Percentiles rank a stretch among this genome's conserved stretches.
Evolutionary conservation across 2,329 filamentous ascomycete genomes (phyloP).

Genomic region (Stenocarpella maydis): DNA sequence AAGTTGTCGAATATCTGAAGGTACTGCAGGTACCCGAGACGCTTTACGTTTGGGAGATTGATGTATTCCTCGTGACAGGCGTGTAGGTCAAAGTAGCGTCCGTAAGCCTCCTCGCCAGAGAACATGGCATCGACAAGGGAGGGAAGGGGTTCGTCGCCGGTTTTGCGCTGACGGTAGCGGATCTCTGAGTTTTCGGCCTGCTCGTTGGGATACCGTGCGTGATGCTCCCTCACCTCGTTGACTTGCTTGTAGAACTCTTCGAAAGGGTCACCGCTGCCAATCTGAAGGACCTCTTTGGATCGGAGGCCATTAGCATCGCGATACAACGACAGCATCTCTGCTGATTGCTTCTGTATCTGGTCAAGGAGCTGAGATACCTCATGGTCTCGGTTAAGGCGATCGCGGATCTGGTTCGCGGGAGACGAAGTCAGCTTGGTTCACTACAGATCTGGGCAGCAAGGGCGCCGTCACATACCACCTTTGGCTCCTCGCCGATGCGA

Average conservation of each 20-base stretch:
- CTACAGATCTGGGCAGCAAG: not conserved
- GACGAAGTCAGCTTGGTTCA: constrained; percentile 36
- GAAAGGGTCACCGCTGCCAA: constrained; percentile 86
- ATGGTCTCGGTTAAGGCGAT: constrained; percentile 89
- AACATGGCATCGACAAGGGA: constrained; percentile 89
- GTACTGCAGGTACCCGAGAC: constrained; percentile 90
- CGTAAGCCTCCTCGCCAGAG: constrained; percentile 93
- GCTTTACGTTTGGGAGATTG: constrained; percentile 86
- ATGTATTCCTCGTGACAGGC: constrained; percentile 86
- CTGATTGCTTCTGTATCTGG: constrained; percentile 87
- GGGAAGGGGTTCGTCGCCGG: constrained; percentile 68
- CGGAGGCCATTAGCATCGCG: constrained; percentile 77
- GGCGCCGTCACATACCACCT: constrained; percentile 67
- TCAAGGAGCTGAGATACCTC: constrained; percentile 87
- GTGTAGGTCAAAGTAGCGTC: constrained; percentile 90
- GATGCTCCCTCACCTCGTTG: constrained; percentile 82
- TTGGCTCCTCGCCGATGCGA: constrained; percentile 86
- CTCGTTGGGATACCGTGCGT: constrained; percentile 91
- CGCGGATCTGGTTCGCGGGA: constrained; percentile 72
- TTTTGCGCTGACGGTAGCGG: constrained; percentile 78
- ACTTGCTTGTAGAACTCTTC: constrained; percentile 91
- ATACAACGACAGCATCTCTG: constrained; percentile 83
- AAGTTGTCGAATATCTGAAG: constrained; percentile 92
- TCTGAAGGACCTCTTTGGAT: constrained; percentile 81
- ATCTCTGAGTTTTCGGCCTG: constrained; percentile 94